Conservation (phyloP, 2,329 filamentous ascomycete genomes). For the Pyrenophora teres region DNA sequence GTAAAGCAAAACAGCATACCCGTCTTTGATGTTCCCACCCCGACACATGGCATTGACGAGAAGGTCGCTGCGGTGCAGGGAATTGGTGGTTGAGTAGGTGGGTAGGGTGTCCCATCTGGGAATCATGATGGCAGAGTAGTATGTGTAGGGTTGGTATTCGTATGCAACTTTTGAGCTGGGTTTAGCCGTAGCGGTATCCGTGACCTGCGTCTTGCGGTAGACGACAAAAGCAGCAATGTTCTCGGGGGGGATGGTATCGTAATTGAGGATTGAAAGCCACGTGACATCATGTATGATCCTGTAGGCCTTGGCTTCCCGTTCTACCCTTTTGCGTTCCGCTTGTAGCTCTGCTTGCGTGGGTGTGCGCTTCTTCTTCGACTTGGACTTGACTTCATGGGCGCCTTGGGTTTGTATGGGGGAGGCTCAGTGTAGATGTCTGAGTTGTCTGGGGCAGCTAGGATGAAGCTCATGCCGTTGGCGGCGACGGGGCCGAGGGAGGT, state of each 20-base stretch:
- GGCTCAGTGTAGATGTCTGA: slow-evolving; percentile 5
- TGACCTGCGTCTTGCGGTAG: neutral
- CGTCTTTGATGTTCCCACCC: slow-evolving; percentile 16
- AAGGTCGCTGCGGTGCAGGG: slow-evolving; percentile 26
- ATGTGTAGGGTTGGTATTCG: slow-evolving; percentile 20
- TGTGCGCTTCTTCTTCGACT: neutral
- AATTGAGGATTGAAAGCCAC: neutral
- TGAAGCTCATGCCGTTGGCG: slow-evolving; percentile 19
- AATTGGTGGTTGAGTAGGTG: slow-evolving; percentile 9
- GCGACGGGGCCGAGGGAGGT: slow-evolving; percentile 13
- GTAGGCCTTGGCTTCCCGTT: neutral
- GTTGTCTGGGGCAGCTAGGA: slow-evolving; percentile 11
- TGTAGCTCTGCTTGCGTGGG: slow-evolving; percentile 5
- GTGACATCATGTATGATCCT: neutral
- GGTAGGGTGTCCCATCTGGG: slow-evolving; percentile 26
- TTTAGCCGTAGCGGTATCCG: neutral
- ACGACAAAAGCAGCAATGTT: slow-evolving; percentile 31
- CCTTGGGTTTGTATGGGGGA: neutral
- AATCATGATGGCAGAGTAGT: slow-evolving; percentile 29
- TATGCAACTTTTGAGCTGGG: neutral
- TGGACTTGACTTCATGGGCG: slow-evolving; percentile 7
- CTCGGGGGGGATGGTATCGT: slow-evolving; percentile 22
- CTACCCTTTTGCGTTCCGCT: neutral
- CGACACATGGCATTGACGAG: slow-evolving; percentile 24
- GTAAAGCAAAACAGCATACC: slow-evolving; percentile 31